Conservation (phyloP, 257 asterid species). For the Solanum neorickii region DNA sequence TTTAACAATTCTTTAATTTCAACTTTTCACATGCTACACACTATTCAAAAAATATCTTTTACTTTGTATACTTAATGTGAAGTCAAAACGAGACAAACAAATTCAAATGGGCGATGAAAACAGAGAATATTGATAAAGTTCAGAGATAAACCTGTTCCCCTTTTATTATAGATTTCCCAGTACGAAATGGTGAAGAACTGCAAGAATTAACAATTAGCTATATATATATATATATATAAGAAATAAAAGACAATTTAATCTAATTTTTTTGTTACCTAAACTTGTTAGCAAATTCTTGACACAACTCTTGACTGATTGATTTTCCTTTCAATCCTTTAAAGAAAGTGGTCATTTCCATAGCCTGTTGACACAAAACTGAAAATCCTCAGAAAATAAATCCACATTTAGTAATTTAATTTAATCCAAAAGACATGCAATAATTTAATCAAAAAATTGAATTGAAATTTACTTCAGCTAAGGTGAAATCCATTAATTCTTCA, state of each 20-base stretch:
- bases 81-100: background rate
- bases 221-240: background rate
- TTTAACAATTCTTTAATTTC: background rate
- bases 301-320: slow-evolving; percentile 28
- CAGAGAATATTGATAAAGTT: background rate
- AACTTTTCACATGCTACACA: background rate
- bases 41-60: background rate
- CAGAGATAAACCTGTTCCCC: slow-evolving; percentile 59
- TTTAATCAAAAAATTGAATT: background rate
- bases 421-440: background rate
- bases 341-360: slow-evolving; percentile 38
- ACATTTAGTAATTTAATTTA: background rate
- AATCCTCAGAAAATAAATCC: background rate
- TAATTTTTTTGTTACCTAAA: slow-evolving; percentile 28
- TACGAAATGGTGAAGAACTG: slow-evolving; percentile 53
- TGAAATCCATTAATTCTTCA: slow-evolving; percentile 36
- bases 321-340: slow-evolving; percentile 32
- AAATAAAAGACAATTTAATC: background rate
- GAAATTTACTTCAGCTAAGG: slow-evolving; percentile 43
- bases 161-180: slow-evolving; percentile 28
- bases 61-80: background rate
- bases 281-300: slow-evolving; percentile 49
- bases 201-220: slow-evolving; percentile 4
- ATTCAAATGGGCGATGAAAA: background rate
- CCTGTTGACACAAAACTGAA: slow-evolving; percentile 21